Evolutionary conservation across 306 rosid species (phyloP), one percentile per base, ranked within the genome.

Genomic region (Echinosophora koreensis): DNA sequence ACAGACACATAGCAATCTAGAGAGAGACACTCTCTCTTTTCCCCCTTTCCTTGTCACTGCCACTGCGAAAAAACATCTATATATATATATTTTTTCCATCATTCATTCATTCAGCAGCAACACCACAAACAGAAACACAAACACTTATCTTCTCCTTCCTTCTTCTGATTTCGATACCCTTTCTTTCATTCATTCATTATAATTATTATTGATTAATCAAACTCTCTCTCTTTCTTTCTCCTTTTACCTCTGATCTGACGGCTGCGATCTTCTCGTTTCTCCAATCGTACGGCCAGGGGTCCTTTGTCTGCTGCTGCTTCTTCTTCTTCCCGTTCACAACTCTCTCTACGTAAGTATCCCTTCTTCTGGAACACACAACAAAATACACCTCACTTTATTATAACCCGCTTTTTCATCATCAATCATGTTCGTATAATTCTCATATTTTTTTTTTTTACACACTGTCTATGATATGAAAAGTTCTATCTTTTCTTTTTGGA

Each of bases 271-370:
- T 80, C 82, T 84, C 84, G 78, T 84, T 82, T 83, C 85, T 68
- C 78, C 81, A 86, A 84, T 88, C 91, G 90, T 86, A 88, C 97
- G 91, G 78, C 87, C 59, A 86, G 84, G 86, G 77, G 77, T 77
- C 60, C 87, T 81, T 83, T 85, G 46, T 83, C 90, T 79, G 92
- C 32, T 51, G n/a, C 69, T 7, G 39, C 74, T 8, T 38, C 77
- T 38, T 4, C 41, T 37, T 6, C 41, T 37, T 37, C 30, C 6
- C 54, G 47, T 59, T 30, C 49, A 27, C 61, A 27, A 63, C 66
- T 64, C 73, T 69, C 32, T 47, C 56, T 79, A 92, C 98, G 97
- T 87, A 89, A 86, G 93, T 87, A 15, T 72, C 55, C 22, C 71
- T 41, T 22, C 62, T 62, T 56, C 56, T 81, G 34, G 8, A 44